Conservation (phyloP, 345 rosid species). For the Pistacia atlantica region DNA sequence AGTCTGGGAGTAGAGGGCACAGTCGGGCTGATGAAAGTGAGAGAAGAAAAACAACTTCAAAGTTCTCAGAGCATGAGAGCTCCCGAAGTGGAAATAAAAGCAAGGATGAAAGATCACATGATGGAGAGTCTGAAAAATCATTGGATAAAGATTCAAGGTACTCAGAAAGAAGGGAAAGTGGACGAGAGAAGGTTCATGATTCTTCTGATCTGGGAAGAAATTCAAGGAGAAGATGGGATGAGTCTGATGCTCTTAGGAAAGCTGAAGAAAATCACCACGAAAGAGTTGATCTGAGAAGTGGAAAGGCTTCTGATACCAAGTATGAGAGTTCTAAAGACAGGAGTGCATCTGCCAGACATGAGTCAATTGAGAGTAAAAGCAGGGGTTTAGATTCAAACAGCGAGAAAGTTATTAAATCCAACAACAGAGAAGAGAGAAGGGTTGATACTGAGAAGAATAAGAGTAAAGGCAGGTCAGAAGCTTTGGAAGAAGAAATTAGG, state of each 20-base stretch:
- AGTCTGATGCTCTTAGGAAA: constrained; percentile 48
- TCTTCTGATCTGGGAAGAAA: constrained; percentile 58
- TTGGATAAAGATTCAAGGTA: constrained; percentile 60
- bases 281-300: constrained; percentile 53
- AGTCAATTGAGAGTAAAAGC: constrained; percentile 57
- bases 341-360: constrained; percentile 46
- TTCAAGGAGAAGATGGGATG: constrained; percentile 93
- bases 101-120: constrained; percentile 69
- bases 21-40: constrained; percentile 56
- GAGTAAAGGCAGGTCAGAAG: constrained; percentile 56
- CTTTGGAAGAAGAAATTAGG: constrained; percentile 63
- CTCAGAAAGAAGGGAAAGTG: constrained; percentile 70
- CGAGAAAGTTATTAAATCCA: constrained; percentile 62
- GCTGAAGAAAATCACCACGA: constrained; percentile 54
- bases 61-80: constrained; percentile 61
- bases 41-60: constrained; percentile 53
- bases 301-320: constrained; percentile 66
- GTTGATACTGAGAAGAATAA: constrained; percentile 53
- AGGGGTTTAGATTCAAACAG: constrained; percentile 44
- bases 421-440: constrained; percentile 68
- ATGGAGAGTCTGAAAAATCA: constrained; percentile 51
- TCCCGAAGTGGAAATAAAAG: constrained; percentile 55
- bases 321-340: constrained; percentile 57
- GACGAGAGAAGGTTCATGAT: constrained; percentile 72
- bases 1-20: constrained; percentile 49